Conservation (phyloP, 2,329 filamentous ascomycete genomes). For the Rhinocladiella mackenziei region DNA sequence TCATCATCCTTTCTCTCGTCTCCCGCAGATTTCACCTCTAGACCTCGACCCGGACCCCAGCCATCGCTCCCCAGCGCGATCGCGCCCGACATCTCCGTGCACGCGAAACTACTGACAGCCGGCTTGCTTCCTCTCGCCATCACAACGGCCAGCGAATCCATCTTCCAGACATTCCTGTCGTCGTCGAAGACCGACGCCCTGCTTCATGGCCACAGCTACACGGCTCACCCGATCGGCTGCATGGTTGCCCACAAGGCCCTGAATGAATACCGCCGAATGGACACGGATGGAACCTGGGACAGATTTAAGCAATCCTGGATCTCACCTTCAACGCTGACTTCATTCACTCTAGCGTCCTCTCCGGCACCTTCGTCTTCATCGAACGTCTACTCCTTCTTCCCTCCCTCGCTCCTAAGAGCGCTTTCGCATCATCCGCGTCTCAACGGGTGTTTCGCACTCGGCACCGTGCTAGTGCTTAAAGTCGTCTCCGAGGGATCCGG, state of each 20-base stretch:
- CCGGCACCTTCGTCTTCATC: constrained; percentile 1
- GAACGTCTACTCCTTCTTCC: constrained; percentile 67
- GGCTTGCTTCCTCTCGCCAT: constrained; percentile 73
- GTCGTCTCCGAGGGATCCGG: constrained; percentile 48
- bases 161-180: constrained; percentile 68
- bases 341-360: not conserved
- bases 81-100: constrained; percentile 70
- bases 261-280: constrained; percentile 56
- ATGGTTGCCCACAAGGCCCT: constrained; percentile 70
- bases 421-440: constrained; percentile 58
- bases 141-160: constrained; percentile 68
- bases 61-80: constrained; percentile 36
- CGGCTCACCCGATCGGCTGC: constrained; percentile 76
- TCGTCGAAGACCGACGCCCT: constrained; percentile 73
- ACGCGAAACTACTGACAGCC: constrained; percentile 80
- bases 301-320: constrained; percentile 51
- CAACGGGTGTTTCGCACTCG: constrained; percentile 66
- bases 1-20: constrained; percentile 62
- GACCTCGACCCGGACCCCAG: not conserved
- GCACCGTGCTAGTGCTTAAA: constrained; percentile 67
- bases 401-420: constrained; percentile 53
- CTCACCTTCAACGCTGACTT: not conserved
- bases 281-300: constrained; percentile 55
- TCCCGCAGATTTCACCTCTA: constrained; percentile 4
- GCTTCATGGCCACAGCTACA: constrained; percentile 82